phyloP scores from a whole-genome alignment of 1,284 basidiomycete genomes.

The Entoloma clypeatum region DNA sequence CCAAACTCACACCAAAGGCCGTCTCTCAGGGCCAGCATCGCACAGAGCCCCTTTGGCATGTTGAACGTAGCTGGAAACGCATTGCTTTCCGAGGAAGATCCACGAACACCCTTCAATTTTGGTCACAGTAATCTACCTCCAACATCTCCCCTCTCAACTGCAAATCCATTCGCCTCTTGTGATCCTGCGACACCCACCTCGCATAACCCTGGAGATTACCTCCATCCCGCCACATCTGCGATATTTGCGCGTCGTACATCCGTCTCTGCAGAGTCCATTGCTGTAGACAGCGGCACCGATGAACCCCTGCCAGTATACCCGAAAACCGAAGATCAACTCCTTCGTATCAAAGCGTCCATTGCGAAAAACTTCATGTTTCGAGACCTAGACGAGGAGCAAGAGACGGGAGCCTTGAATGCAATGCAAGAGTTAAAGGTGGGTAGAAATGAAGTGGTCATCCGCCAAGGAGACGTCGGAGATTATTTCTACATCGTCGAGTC shows the following conservation, averaged over 20 bases:
- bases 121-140: constrained; percentile 56
- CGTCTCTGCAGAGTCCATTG: constrained; percentile 96
- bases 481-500: constrained; percentile 97
- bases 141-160: constrained; percentile 54
- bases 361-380: constrained; percentile 92
- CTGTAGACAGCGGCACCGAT: constrained; percentile 67
- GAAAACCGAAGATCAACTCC: constrained; percentile 84
- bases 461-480: constrained; percentile 95
- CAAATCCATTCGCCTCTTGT: constrained; percentile 48
- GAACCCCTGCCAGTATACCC: constrained; percentile 72
- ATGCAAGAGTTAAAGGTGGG: constrained; percentile 87
- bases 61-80: constrained; percentile 77
- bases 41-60: constrained; percentile 70
- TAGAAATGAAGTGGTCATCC: constrained; percentile 83
- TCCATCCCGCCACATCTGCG: constrained; percentile 64
- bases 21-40: constrained; percentile 47
- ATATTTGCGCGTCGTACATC: constrained; percentile 90
- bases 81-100: constrained; percentile 48
- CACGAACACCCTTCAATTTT: constrained; percentile 54
- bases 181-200: constrained; percentile 45
- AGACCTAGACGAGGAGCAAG: constrained; percentile 95
- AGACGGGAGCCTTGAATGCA: constrained; percentile 87
- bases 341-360: constrained; percentile 85
- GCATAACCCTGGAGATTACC: constrained; percentile 53
- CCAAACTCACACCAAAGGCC: constrained; percentile 47